Percentiles rank a stretch among this genome's conserved stretches.
Evolutionary conservation across 1,284 basidiomycete species (phyloP).

Genomic region (Coriolopsis trogii): DNA sequence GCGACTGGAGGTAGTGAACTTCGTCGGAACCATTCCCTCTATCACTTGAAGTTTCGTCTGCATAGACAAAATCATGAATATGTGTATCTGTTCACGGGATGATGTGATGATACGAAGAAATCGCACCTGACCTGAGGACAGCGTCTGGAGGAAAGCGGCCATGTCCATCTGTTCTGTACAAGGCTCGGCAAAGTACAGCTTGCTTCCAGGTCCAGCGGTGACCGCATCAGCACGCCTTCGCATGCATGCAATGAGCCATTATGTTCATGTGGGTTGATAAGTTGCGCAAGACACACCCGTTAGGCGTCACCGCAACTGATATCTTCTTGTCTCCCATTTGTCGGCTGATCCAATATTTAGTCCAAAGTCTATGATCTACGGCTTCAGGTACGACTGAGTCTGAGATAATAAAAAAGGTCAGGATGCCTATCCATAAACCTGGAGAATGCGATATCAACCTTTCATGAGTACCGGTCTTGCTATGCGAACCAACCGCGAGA

Average conservation of each 20-base stretch:
- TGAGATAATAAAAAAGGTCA: conserved; percentile 1
- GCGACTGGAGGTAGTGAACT: conserved; percentile 82
- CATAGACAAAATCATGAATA: background rate
- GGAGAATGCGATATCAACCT: conserved; percentile 42
- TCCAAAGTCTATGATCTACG: conserved; percentile 54
- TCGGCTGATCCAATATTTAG: conserved; percentile 60
- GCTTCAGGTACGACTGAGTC: conserved; percentile 43
- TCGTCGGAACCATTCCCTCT: conserved; percentile 36
- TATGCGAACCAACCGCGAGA: conserved; percentile 70
- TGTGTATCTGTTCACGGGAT: background rate
- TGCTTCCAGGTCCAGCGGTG: conserved; percentile 53
- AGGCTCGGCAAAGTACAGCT: conserved; percentile 81
- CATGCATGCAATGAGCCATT: background rate
- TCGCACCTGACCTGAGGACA: conserved; percentile 42
- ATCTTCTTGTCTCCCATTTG: conserved; percentile 58
- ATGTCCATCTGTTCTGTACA: conserved; percentile 69
- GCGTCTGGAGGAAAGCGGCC: conserved; percentile 51
- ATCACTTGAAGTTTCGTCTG: background rate
- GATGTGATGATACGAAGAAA: background rate
- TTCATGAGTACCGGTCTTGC: conserved; percentile 81
- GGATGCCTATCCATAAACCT: background rate
- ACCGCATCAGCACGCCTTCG: conserved; percentile 80
- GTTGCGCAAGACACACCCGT: conserved; percentile 58
- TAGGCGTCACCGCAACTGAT: conserved; percentile 82
- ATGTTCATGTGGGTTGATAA: background rate